These are phyloP conservation scores for Pleurotus pulmonarius DNA, from an alignment of 768 basidiomycete genomes.

Conservation along the genomic window DNA sequence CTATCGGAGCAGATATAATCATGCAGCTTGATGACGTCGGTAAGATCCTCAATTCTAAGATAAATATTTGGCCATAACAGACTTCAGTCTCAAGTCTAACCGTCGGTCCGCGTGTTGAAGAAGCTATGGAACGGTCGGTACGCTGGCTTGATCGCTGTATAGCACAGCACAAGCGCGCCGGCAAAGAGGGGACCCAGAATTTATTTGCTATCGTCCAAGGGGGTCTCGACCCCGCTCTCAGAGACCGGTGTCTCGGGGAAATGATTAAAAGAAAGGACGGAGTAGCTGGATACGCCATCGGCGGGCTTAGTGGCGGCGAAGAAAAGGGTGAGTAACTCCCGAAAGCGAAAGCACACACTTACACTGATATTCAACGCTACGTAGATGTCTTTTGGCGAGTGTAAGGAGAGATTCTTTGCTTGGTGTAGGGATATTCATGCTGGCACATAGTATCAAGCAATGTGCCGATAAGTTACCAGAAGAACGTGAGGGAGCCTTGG, in stretches of 20 bases:
- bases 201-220: conserved; percentile 93
- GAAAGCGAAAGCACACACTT: neutral
- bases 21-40: conserved; percentile 95
- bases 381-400: conserved; percentile 82
- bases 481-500: conserved; percentile 52
- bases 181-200: conserved; percentile 66
- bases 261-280: conserved; percentile 73
- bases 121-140: conserved; percentile 86
- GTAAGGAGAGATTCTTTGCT: conserved; percentile 36
- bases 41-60: conserved; percentile 27
- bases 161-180: conserved; percentile 63
- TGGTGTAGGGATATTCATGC: neutral
- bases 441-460: conserved; percentile 61
- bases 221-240: conserved; percentile 67
- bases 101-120: conserved; percentile 74
- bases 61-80: neutral
- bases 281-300: conserved; percentile 91
- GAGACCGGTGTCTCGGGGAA: conserved; percentile 73
- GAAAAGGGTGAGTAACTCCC: conserved; percentile 62
- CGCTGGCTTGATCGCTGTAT: conserved; percentile 92
- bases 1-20: conserved; percentile 90
- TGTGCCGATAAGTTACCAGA: conserved; percentile 76
- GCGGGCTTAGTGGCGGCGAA: conserved; percentile 88
- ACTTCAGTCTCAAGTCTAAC: conserved; percentile 72
- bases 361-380: neutral